Percentiles rank a stretch among this genome's conserved stretches.
These are phyloP conservation scores for Solanum sejunctum DNA, from an alignment of 257 asterid genomes.

Conservation along the genomic window DNA sequence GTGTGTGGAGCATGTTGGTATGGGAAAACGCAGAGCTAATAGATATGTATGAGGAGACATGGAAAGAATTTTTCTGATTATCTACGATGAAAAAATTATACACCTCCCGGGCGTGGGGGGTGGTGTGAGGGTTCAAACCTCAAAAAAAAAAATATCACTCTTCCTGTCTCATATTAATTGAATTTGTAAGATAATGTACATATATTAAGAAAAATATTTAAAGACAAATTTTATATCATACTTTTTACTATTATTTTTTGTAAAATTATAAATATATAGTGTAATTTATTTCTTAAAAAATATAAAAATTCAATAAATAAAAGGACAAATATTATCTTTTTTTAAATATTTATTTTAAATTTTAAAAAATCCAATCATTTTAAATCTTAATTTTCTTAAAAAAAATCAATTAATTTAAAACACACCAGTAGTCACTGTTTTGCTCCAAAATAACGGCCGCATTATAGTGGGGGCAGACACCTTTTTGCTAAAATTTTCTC, in stretches of 20 bases:
- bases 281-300: too few species aligned
- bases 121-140: constrained; percentile 10
- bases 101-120: neutral
- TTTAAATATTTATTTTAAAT: too few species aligned
- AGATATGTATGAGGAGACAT: neutral
- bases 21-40: neutral
- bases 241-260: too few species aligned
- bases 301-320: too few species aligned
- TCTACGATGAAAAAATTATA: constrained; percentile 29
- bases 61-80: constrained; percentile 16
- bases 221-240: too few species aligned
- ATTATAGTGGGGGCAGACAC: constrained; percentile 1
- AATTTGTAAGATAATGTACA: too few species aligned
- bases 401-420: too few species aligned
- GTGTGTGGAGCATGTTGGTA: neutral
- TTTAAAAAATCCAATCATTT: too few species aligned
- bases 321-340: fast-evolving
- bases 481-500: neutral
- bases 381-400: fast-evolving
- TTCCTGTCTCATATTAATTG: too few species aligned
- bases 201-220: too few species aligned
- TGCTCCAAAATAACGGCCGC: constrained; percentile 38
- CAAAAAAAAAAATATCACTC: neutral
- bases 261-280: too few species aligned
- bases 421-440: neutral